Conservation (phyloP, 2,329 filamentous ascomycete genomes). For the Thielaviopsis euricoi region DNA sequence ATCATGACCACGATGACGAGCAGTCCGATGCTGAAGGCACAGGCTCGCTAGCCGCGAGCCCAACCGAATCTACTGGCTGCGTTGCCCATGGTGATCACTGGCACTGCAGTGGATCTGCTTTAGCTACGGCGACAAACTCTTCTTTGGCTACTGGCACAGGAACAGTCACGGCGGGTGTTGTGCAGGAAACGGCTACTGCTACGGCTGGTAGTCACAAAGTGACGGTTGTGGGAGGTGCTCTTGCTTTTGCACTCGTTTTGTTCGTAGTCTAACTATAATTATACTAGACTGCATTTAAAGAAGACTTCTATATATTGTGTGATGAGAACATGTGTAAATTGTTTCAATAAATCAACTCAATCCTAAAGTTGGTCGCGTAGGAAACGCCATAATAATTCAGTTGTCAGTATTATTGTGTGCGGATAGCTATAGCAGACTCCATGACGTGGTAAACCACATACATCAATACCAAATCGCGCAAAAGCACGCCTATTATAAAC, state of each 20-base stretch:
- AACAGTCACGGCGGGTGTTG: not conserved
- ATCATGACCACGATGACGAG: not conserved
- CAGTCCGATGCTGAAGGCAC: slow-evolving; percentile 11
- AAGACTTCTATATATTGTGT: too few relatives aligned
- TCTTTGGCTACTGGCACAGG: not conserved
- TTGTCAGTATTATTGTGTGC: too few relatives aligned
- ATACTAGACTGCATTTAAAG: too few relatives aligned
- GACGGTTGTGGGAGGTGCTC: not conserved
- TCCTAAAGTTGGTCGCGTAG: too few relatives aligned
- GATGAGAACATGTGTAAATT: too few relatives aligned
- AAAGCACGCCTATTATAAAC: not conserved
- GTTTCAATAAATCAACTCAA: too few relatives aligned
- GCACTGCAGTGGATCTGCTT: slow-evolving; percentile 15
- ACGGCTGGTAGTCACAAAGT: not conserved
- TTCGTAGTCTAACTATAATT: not conserved
- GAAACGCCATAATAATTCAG: too few relatives aligned
- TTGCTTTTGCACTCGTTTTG: not conserved
- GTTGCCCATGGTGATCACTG: slow-evolving; percentile 25
- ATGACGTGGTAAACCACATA: too few relatives aligned
- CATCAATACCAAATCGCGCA: not conserved
- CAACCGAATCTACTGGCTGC: slow-evolving; percentile 22
- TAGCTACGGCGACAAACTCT: not conserved
- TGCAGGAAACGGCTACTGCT: not conserved
- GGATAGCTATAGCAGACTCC: too few relatives aligned
- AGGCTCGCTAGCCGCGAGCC: slow-evolving; percentile 18